phyloP scores from a whole-genome alignment of 768 basidiomycete species.

The Lactarius akahatsu region DNA sequence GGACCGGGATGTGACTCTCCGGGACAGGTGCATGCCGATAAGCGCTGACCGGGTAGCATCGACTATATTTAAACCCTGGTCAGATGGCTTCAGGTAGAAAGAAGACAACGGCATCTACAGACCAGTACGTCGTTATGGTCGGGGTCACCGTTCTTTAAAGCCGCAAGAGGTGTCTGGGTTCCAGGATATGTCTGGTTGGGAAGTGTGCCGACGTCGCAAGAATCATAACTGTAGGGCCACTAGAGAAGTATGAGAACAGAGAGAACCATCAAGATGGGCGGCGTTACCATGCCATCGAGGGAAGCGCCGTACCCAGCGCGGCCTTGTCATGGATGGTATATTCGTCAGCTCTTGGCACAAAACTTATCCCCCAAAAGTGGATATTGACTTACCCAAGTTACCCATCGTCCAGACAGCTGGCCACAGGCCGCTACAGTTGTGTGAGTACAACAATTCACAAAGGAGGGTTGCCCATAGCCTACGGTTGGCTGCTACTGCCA shows the following conservation, averaged over 20 bases:
- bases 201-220: conserved; percentile 63
- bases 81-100: background rate
- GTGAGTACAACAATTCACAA: conserved; percentile 28
- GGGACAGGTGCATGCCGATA: conserved; percentile 86
- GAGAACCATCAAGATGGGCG: conserved; percentile 8
- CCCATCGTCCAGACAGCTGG: conserved; percentile 59
- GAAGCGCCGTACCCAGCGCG: conserved; percentile 87
- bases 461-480: background rate
- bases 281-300: conserved; percentile 74
- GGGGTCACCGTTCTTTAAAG: conserved; percentile 57
- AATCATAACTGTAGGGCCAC: conserved; percentile 85
- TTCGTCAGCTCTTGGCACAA: background rate
- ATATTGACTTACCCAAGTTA: conserved; percentile 53
- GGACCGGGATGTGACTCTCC: conserved; percentile 90
- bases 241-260: conserved; percentile 32
- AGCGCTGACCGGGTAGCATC: conserved; percentile 77
- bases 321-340: conserved; percentile 39
- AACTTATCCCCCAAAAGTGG: background rate
- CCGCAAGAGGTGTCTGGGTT: conserved; percentile 61
- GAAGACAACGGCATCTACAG: conserved; percentile 66
- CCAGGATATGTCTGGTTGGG: conserved; percentile 76
- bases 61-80: conserved; percentile 37
- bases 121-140: conserved; percentile 44
- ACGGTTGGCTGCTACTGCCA: conserved; percentile 17
- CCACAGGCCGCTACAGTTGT: conserved; percentile 45